Conservation (phyloP, 805 yeast species). For the Yueomyces sinensis region DNA sequence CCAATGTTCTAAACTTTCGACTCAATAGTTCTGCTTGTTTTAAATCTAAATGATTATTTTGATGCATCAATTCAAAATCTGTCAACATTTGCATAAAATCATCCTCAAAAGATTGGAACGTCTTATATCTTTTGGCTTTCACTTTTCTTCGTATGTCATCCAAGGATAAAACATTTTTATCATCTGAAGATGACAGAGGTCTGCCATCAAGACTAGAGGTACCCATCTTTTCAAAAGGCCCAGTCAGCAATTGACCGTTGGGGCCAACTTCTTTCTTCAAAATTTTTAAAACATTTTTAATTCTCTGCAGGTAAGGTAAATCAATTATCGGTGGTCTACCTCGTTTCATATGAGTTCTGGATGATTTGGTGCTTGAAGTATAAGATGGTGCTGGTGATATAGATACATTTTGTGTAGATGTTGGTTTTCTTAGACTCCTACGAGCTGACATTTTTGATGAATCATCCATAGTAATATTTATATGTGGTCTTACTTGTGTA, state of each 20-base stretch:
- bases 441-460: neutral
- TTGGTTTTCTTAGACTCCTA: neutral
- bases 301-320: conserved; percentile 64
- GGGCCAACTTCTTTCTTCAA: conserved; percentile 59
- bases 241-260: conserved; percentile 37
- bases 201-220: conserved; percentile 27
- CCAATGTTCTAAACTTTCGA: conserved; percentile 39
- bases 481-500: neutral
- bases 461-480: neutral
- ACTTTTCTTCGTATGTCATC: conserved; percentile 70
- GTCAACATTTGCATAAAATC: conserved; percentile 67
- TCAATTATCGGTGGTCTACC: conserved; percentile 26
- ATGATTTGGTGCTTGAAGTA: conserved; percentile 1
- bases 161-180: conserved; percentile 50
- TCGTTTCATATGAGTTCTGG: conserved; percentile 20
- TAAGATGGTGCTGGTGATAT: neutral
- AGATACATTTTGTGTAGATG: neutral
- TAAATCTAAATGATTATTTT: conserved; percentile 42
- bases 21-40: conserved; percentile 56
- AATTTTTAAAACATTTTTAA: conserved; percentile 72
- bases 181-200: conserved; percentile 33
- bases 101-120: conserved; percentile 60
- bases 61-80: conserved; percentile 57
- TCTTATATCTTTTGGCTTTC: conserved; percentile 69
- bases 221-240: conserved; percentile 72